Conservation (phyloP, 441 rosid genomes). For the Populus trichocarpa region DNA sequence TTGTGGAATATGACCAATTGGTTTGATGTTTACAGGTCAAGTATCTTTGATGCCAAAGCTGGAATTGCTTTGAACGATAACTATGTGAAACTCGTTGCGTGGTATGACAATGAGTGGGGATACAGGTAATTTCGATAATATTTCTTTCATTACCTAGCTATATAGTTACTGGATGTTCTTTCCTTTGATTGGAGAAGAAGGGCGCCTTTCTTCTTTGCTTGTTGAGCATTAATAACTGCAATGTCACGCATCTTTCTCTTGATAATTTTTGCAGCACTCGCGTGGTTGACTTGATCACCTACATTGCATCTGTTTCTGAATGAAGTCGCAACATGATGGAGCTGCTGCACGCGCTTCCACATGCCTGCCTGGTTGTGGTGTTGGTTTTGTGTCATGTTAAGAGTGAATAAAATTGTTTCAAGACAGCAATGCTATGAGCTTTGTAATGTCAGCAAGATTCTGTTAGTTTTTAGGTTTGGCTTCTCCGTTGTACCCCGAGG, state of each 20-base stretch:
- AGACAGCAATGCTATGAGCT: not conserved
- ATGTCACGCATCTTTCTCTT: not conserved
- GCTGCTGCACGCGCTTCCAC: not conserved
- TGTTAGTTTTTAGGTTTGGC: not conserved
- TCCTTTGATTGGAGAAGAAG: not conserved
- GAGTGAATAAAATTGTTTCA: slow-evolving; percentile 5
- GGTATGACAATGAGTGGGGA: slow-evolving; percentile 61
- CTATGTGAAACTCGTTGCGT: slow-evolving; percentile 47
- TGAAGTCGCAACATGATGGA: slow-evolving; percentile 6
- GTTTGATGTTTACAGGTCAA: slow-evolving; percentile 32
- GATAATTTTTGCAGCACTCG: slow-evolving; percentile 47
- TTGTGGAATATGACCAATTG: not conserved
- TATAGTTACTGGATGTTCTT: not conserved
- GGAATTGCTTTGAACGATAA: slow-evolving; percentile 50
- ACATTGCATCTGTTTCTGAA: slow-evolving; percentile 37
- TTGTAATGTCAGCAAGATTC: not conserved
- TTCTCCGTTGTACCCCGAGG: not conserved
- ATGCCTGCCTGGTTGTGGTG: not conserved
- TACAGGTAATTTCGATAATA: slow-evolving; percentile 38
- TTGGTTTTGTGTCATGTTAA: not conserved
- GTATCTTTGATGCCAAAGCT: slow-evolving; percentile 64
- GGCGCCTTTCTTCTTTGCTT: not conserved
- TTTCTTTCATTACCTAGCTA: too few relatives aligned
- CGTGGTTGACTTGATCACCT: slow-evolving; percentile 60
- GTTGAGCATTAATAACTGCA: not conserved